phyloP scores from a whole-genome alignment of 208 protist species.

The Porcisia hertigi region DNA sequence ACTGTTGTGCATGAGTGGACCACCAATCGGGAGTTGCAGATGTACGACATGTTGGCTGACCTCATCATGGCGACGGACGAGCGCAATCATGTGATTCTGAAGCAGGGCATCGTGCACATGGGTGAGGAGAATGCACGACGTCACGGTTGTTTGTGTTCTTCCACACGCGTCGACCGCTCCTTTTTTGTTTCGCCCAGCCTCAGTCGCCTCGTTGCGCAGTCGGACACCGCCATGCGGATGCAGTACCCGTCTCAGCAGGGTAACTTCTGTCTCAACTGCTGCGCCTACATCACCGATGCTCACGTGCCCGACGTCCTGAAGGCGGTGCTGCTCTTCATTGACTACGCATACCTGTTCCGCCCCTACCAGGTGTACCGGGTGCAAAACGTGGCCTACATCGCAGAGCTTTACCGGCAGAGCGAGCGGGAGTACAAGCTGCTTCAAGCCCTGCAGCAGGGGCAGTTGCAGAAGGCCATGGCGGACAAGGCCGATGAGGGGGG shows the following conservation, averaged over 20 bases:
- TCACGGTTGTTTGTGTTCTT: slow-evolving; percentile 46
- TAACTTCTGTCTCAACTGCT: slow-evolving; percentile 38
- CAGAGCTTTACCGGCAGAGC: slow-evolving; percentile 61
- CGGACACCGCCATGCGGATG: neutral
- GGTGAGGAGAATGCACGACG: slow-evolving; percentile 35
- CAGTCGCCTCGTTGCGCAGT: slow-evolving; percentile 6
- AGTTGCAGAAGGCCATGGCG: neutral
- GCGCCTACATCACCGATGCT: slow-evolving; percentile 51
- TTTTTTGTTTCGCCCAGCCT: neutral
- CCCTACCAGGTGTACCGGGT: slow-evolving; percentile 40
- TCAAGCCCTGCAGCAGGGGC: slow-evolving; percentile 8
- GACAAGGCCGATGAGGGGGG: neutral
- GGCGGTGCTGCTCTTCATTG: slow-evolving; percentile 52
- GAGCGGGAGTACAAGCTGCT: slow-evolving; percentile 24
- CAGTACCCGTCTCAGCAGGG: slow-evolving; percentile 5
- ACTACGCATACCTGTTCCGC: slow-evolving; percentile 59
- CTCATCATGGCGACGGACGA: slow-evolving; percentile 69
- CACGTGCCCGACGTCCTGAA: slow-evolving; percentile 57
- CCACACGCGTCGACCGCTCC: slow-evolving; percentile 1
- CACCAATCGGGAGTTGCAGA: slow-evolving; percentile 29
- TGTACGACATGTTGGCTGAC: slow-evolving; percentile 55
- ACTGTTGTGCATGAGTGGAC: slow-evolving; percentile 44
- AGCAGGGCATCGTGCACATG: slow-evolving; percentile 31
- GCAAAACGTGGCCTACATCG: slow-evolving; percentile 29
- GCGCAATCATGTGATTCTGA: slow-evolving; percentile 41